Evolutionary conservation across 768 basidiomycete species (phyloP).

Genomic region (Suillus spraguei): DNA sequence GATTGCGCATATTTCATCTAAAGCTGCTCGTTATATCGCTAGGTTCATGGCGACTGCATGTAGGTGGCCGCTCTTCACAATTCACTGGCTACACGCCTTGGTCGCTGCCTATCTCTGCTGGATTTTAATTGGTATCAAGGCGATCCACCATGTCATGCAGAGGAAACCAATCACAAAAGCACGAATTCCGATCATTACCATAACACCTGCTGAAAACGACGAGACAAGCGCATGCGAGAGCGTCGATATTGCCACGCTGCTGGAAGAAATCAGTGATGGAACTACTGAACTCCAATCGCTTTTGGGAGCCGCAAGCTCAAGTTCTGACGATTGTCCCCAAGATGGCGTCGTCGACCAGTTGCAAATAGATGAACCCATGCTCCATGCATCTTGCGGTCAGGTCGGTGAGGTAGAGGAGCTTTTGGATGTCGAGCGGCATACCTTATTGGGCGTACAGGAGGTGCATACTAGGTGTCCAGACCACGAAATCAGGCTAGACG

Average conservation of each 20-base stretch:
- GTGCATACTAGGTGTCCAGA: not conserved
- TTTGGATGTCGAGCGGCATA: not conserved
- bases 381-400: not conserved
- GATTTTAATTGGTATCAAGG: not conserved
- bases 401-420: not conserved
- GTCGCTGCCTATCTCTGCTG: not conserved
- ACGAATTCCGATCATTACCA: slow-evolving; percentile 1
- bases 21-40: not conserved
- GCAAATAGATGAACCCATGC: not conserved
- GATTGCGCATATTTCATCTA: not conserved
- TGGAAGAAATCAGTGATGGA: not conserved
- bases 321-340: not conserved
- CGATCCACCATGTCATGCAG: not conserved
- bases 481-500: not conserved
- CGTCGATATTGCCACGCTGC: not conserved
- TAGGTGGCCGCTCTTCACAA: not conserved
- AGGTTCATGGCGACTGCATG: not conserved
- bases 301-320: not conserved
- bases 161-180: not conserved
- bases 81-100: not conserved
- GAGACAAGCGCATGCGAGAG: not conserved
- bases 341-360: not conserved
- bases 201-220: not conserved
- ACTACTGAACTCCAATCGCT: not conserved
- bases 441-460: not conserved